Base-by-base conservation (phyloP, 2,329 filamentous ascomycete genomes). In the Herpotrichia juniperi region DNA sequence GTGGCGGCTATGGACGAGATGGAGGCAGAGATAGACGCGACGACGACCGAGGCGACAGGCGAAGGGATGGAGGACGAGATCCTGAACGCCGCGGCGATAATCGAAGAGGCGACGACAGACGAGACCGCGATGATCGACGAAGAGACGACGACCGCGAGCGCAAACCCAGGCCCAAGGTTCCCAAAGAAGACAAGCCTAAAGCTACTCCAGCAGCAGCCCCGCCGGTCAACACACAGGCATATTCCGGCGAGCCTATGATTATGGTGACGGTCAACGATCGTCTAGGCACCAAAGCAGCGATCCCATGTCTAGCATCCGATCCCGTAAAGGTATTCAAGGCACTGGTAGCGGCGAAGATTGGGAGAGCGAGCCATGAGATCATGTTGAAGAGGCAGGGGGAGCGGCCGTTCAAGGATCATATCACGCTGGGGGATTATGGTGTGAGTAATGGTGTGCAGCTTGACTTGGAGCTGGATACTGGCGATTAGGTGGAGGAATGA, bases 201-300 rank as follows among this genome's bases (percentile, higher is more conserved):
- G n/a, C 21, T 7, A 46, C 60, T 26, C 59, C 62, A 22, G 52
- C 61, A 3, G 53, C 72, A 9, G 56, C 69, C 7, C 56, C 72
- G 25, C 67, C 77, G 7, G 31, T 56, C 7, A n/a, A 57, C 6
- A 28, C 56, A 2, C 51, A 58, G 4, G 42, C 42, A 17, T 30
- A 14, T 14, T 17, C 50, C 2, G 56, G 80, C 5, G 89, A 96
- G 68, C 88, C 91, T 50, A 96, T 97, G 89, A 97, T 97, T 61
- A 85, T 96, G 46, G 93, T 97, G 16, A 86, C 93, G 66, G 87
- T 97, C 68, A 97, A 97, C 72, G 93, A 97, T 74, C 85, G 93
- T n/a, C 79, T 97, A 30, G 93, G 93, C 11, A 97, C 93, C n/a
- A 96, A 96, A 68, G 91, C 93, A 14, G 89, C 90, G 46, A 94